Conservation (phyloP, 2,329 filamentous ascomycete species). For the Beauveria scarabaeidicola region DNA sequence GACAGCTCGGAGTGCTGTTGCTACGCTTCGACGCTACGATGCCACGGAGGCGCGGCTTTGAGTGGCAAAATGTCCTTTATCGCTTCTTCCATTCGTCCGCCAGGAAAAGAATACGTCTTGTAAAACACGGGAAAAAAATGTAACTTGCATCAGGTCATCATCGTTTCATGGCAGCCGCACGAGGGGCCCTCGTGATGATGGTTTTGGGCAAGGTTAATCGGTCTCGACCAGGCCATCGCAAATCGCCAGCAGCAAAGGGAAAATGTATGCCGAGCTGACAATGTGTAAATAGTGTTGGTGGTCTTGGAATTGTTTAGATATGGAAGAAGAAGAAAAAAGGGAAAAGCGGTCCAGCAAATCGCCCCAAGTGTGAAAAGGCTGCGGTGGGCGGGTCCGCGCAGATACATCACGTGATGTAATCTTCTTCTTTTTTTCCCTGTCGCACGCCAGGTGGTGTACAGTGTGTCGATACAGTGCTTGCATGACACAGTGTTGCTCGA, state of each 20-base stretch:
- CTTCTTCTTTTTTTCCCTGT: neutral
- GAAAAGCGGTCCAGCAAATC: slow-evolving; percentile 13
- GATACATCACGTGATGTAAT: neutral
- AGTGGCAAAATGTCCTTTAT: neutral
- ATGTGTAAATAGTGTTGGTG: slow-evolving; percentile 34
- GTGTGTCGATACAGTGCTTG: neutral
- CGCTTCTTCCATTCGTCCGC: too few species aligned
- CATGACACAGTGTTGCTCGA: neutral
- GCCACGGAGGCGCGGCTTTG: neutral
- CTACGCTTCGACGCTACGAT: neutral
- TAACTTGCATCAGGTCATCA: slow-evolving; percentile 61
- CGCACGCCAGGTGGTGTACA: neutral
- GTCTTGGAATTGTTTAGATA: slow-evolving; percentile 29
- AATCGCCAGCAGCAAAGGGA: slow-evolving; percentile 38
- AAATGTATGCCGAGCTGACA: slow-evolving; percentile 24
- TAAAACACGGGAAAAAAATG: slow-evolving; percentile 26
- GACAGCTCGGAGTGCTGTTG: neutral
- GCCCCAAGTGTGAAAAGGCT: slow-evolving; percentile 15
- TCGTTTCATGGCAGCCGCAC: slow-evolving; percentile 56
- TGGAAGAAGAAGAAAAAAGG: slow-evolving; percentile 22
- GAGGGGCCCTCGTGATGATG: slow-evolving; percentile 60
- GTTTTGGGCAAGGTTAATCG: slow-evolving; percentile 56
- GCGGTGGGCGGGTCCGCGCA: neutral
- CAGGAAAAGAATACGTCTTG: neutral
- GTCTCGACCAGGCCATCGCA: slow-evolving; percentile 48